Conservation (phyloP, 352 stramenopile genomes). For the Phytophthora ramorum region DNA sequence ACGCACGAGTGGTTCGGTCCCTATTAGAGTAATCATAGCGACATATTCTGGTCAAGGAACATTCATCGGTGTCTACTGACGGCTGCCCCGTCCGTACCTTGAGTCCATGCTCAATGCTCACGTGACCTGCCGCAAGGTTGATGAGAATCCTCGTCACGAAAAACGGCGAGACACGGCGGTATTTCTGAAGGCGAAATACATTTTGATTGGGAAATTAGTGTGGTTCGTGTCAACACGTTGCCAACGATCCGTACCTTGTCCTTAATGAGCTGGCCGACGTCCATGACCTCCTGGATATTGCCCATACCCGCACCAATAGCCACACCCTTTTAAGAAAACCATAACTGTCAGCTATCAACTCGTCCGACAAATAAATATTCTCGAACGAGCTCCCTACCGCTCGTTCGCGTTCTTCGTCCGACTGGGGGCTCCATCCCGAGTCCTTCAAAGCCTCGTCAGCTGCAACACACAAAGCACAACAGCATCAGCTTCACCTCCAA, state of each 20-base stretch:
- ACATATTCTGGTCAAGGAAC: neutral
- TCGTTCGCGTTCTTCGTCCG: constrained; percentile 72
- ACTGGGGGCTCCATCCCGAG: constrained; percentile 65
- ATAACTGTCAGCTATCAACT: constrained; percentile 2
- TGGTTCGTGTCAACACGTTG: neutral
- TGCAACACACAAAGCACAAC: constrained; percentile 28
- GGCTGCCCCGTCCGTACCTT: constrained; percentile 51
- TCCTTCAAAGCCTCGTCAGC: constrained; percentile 85
- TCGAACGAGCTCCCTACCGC: constrained; percentile 39
- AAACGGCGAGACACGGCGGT: constrained; percentile 92
- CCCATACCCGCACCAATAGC: constrained; percentile 87
- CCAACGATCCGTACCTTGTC: constrained; percentile 55
- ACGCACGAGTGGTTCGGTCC: constrained; percentile 97
- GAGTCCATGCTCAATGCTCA: constrained; percentile 92
- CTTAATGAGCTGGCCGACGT: constrained; percentile 67
- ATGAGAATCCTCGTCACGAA: constrained; percentile 95
- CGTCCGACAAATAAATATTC: too few relatives aligned
- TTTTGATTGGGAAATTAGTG: neutral
- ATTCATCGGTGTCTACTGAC: neutral
- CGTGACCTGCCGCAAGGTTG: constrained; percentile 93
- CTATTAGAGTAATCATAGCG: constrained; percentile 23
- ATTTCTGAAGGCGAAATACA: constrained; percentile 55
- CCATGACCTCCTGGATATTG: constrained; percentile 88
- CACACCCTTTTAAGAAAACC: constrained; percentile 56
- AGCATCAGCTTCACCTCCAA: constrained; percentile 3